Evolutionary conservation across 2,329 filamentous ascomycete genomes (phyloP).

Genomic region (Emergomyces africanus): DNA sequence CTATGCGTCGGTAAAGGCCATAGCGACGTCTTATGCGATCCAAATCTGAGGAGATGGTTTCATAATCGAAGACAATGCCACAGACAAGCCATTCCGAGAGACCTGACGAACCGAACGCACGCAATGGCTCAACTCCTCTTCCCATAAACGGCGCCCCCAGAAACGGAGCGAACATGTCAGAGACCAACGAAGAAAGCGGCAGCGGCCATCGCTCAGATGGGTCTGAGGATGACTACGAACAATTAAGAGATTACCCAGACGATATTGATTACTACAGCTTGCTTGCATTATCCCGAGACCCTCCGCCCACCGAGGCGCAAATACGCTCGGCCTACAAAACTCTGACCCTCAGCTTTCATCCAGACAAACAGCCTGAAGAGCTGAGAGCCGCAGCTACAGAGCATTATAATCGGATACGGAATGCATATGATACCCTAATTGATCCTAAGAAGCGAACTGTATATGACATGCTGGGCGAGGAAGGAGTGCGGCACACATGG

Average conservation of each 20-base stretch:
- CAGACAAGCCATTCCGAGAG: neutral
- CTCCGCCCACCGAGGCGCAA: conserved; percentile 28
- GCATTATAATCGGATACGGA: conserved; percentile 27
- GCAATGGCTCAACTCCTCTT: neutral
- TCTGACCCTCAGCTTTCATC: conserved; percentile 32
- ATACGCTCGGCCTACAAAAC: conserved; percentile 33
- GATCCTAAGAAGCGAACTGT: conserved; percentile 30
- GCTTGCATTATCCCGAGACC: conserved; percentile 26
- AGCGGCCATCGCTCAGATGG: neutral
- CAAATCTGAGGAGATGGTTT: neutral
- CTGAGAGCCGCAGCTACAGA: conserved; percentile 23
- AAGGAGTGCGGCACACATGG: conserved; percentile 30
- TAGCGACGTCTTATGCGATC: neutral
- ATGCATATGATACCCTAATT: conserved; percentile 31
- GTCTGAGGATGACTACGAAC: conserved; percentile 7
- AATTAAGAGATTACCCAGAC: conserved; percentile 6
- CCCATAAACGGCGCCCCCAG: neutral
- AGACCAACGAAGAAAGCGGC: neutral
- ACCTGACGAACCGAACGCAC: neutral
- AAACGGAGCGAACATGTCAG: neutral
- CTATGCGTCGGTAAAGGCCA: neutral
- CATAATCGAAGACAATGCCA: neutral
- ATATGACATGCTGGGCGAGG: conserved; percentile 31
- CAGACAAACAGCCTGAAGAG: conserved; percentile 32
- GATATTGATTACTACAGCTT: conserved; percentile 29